Percentiles rank a stretch among this genome's conserved stretches.
Evolutionary conservation across 352 stramenopile genomes (phyloP).

Genomic region (Pythium phragmiticola): DNA sequence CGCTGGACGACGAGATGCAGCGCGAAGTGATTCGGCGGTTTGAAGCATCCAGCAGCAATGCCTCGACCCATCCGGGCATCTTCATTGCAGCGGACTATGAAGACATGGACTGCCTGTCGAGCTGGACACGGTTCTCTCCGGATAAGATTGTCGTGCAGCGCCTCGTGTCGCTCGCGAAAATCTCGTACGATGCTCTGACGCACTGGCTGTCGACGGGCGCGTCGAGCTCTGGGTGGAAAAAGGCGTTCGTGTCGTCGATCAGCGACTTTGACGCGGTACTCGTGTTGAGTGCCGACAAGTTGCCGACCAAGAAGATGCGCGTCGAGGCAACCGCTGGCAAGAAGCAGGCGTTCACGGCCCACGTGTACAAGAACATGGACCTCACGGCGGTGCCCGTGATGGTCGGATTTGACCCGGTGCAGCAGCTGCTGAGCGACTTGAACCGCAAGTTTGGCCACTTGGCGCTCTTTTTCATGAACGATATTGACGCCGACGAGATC

Average conservation of each 20-base stretch:
- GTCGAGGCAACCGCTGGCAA: slow-evolving; percentile 36
- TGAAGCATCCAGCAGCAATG: slow-evolving; percentile 61
- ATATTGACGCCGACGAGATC: slow-evolving; percentile 59
- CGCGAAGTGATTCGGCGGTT: slow-evolving; percentile 77
- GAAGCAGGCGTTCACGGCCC: slow-evolving; percentile 64
- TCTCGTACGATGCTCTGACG: slow-evolving; percentile 52
- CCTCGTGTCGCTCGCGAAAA: slow-evolving; percentile 55
- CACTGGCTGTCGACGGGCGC: slow-evolving; percentile 60
- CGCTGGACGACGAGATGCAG: slow-evolving; percentile 55
- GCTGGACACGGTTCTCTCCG: slow-evolving; percentile 70
- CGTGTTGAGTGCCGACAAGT: slow-evolving; percentile 43
- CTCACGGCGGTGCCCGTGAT: slow-evolving; percentile 58
- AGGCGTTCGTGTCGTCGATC: slow-evolving; percentile 49
- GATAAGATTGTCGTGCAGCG: slow-evolving; percentile 68
- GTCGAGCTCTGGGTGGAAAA: slow-evolving; percentile 60
- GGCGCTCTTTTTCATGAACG: slow-evolving; percentile 80
- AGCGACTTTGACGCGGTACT: slow-evolving; percentile 69
- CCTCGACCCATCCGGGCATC: slow-evolving; percentile 61
- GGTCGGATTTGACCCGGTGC: slow-evolving; percentile 74
- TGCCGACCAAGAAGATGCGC: slow-evolving; percentile 68
- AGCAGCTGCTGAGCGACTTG: slow-evolving; percentile 60
- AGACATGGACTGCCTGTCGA: slow-evolving; percentile 74
- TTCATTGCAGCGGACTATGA: slow-evolving; percentile 83
- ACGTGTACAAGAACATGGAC: slow-evolving; percentile 89
- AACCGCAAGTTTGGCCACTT: slow-evolving; percentile 59